Base-by-base conservation (phyloP, 345 rosid genomes). In the Brassica cretica region DNA sequence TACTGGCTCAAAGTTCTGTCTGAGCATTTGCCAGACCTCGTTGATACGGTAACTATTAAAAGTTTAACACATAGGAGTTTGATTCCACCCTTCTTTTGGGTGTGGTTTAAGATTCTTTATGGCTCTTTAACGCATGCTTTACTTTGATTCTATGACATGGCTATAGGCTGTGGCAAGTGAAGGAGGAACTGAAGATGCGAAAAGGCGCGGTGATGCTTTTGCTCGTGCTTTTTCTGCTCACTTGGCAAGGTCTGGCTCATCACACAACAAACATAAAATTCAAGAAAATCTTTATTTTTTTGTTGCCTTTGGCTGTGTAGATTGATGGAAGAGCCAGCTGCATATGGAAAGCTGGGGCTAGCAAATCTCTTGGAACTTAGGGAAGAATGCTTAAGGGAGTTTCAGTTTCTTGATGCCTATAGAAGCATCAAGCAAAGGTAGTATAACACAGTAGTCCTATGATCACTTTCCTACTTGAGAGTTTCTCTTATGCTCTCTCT, bases 171-270 rank as follows among this genome's bases (percentile, higher is more conserved):
- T 93, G 81, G 98, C 99, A 81, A 95, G 99, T 86, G 99, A 93
- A 88, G 99, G 99, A 29, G 97, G 98, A 80, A 93, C 92, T 2
- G 99, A 93, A 41, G 98, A 95, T 84, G 98, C 97, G 14, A 90
- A 89, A 84, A 88, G 96, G 84, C 90, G 99, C 67, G 99, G 99
- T 35, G 98, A 95, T 79, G 99, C 99, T 76, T 95, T 95, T 83
- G 96, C 98, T 73, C 90, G 92, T 85, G 99, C 98, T 62, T 95
- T 95, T 86, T 93, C 99, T 78, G 99, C 99, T 80, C 99, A 95
- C 82, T 83, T 95, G 87, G 96, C 97, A 41, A 89, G 99, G 99
- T 95, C 21, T 71, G 32, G 6, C 60, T 71, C 82, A 68, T 71
- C 58, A 70, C 5, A 60, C 41, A 70, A 56, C 66, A 63, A 71